A percentile compares a stretch with the other conserved stretches of the same genome.
These are phyloP conservation scores for Globisporangium megalacanthum DNA, from an alignment of 352 stramenopile species.

Conservation along the genomic window DNA sequence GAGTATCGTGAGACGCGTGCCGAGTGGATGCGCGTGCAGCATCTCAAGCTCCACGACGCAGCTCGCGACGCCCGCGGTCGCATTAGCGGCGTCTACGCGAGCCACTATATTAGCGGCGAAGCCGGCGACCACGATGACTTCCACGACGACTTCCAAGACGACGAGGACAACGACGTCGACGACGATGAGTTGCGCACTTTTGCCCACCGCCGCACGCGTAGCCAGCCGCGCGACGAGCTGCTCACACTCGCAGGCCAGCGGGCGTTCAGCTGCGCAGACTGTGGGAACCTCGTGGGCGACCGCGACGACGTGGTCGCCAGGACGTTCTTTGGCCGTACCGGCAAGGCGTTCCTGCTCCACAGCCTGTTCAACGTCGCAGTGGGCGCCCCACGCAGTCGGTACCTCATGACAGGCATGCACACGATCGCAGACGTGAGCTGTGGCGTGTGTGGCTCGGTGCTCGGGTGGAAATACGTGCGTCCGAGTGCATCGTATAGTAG, in stretches of 20 bases:
- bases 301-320: constrained; percentile 72
- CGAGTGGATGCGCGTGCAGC: constrained; percentile 25
- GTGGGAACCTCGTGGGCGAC: constrained; percentile 54
- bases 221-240: constrained; percentile 51
- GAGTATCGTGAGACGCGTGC: constrained; percentile 58
- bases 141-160: not conserved
- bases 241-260: constrained; percentile 41
- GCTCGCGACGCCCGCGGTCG: constrained; percentile 4
- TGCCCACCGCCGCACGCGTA: constrained; percentile 26
- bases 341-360: constrained; percentile 75
- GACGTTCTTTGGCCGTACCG: constrained; percentile 70
- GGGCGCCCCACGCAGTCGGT: constrained; percentile 53
- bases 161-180: not conserved
- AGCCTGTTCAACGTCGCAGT: constrained; percentile 73
- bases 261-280: constrained; percentile 57
- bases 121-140: constrained; percentile 17
- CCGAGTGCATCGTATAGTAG: not conserved
- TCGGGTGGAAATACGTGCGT: constrained; percentile 84
- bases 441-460: constrained; percentile 45
- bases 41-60: constrained; percentile 10
- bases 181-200: constrained; percentile 35
- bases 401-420: constrained; percentile 81
- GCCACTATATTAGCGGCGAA: constrained; percentile 8
- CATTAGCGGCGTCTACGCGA: constrained; percentile 17
- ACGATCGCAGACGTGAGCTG: constrained; percentile 69